These are phyloP conservation scores for Fraxinus platypoda DNA, from an alignment of 305 asterid genomes.

Conservation along the genomic window DNA sequence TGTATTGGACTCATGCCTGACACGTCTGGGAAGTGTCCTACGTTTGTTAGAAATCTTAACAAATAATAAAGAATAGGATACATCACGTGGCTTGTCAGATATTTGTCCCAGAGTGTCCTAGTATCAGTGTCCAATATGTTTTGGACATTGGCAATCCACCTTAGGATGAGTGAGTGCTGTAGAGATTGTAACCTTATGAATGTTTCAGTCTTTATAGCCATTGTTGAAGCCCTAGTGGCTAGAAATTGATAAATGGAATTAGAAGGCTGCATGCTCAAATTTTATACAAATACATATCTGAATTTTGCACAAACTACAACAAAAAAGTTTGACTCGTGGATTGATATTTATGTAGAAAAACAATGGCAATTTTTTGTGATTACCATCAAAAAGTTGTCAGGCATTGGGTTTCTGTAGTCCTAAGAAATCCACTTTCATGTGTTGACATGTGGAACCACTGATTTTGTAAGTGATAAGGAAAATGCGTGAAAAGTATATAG, in stretches of 20 bases:
- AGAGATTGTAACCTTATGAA: background rate
- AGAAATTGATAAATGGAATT: background rate
- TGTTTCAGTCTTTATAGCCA: background rate
- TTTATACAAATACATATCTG: background rate
- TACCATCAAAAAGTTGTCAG: background rate
- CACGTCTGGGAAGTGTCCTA: background rate
- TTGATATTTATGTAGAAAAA: background rate
- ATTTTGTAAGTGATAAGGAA: background rate
- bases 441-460: background rate
- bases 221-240: background rate
- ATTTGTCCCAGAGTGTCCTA: background rate
- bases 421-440: background rate
- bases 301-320: background rate
- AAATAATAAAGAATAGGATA: background rate
- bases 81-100: background rate
- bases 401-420: background rate
- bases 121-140: background rate
- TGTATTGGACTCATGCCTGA: background rate
- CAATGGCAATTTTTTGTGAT: constrained; percentile 3
- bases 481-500: background rate
- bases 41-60: background rate
- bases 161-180: background rate
- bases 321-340: background rate
- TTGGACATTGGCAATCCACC: background rate
- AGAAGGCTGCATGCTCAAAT: background rate